Evolutionary conservation across 176 grass and related monocot species (phyloP), one percentile per base, ranked within the genome.

Genomic region (Zizania latifolia): DNA sequence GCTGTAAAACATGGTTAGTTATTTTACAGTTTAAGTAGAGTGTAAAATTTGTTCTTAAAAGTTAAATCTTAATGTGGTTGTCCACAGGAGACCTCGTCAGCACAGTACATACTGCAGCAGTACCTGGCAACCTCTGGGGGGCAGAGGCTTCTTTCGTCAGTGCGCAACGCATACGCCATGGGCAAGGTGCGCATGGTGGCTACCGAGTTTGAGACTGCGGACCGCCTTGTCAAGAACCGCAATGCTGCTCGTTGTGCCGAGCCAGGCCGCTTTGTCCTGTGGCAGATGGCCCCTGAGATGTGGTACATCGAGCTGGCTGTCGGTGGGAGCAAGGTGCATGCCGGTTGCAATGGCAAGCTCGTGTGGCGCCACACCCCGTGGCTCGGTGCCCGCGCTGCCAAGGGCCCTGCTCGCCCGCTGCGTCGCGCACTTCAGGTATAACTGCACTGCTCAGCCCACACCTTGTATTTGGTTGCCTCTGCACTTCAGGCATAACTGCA

Each of bases 91-190:
- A 87, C 87, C 71, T 93, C 87, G 39, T 89, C 90, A 26, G 90
- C 87, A 41, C 87, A 86, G 68, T 93, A 93, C 84, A 93, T 93
- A 50, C 72, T 93, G 87, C 84, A 90, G 84, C 90, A 93, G 23
- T 90, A 93, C 84, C 85, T 88, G 16, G 90, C 90, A 12, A 84
- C 87, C 17, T 89, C 81, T n/a, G 90, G 90, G 1, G 90, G 90
- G 45, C 76, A 86, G 55, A 86, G 23, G 72, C 72, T 86, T 10
- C 84, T 93, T 48, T 62, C 63, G 16, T 87, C 87, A 1, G 54
- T 87, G 30, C 84, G 78, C 30, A 93, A 81, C 39, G 10, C 85
- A 54, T 93, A 93, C 17, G 63, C 84, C 17, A 86, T 93, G 84
- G 90, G 90, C 36, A 93, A 93, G 73, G 72, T 90, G 62, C 84